phyloP scores from a whole-genome alignment of 116 monocot species.

The Posidonia oceanica region DNA sequence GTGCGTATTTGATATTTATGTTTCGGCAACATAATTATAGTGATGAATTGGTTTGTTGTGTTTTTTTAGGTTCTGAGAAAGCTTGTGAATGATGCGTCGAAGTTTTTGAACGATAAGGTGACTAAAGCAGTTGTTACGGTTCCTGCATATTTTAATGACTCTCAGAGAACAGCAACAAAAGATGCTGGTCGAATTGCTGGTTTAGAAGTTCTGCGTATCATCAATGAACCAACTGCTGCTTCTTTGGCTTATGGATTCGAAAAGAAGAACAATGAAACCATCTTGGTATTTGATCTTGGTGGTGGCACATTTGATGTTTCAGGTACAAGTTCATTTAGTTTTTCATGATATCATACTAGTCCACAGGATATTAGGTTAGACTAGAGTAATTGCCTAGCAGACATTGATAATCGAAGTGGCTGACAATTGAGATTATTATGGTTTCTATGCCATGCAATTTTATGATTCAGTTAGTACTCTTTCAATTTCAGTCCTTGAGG shows the following conservation, averaged over 20 bases:
- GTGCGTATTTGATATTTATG: no score
- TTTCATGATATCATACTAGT: no score
- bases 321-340: slow-evolving; percentile 13
- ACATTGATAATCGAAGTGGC: no score
- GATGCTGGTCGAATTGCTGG: slow-evolving; percentile 65
- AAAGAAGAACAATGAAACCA: slow-evolving; percentile 57
- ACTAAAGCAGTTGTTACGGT: slow-evolving; percentile 54
- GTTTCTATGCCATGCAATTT: no score
- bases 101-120: slow-evolving; percentile 32
- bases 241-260: slow-evolving; percentile 57
- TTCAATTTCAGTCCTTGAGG: slow-evolving; percentile 71
- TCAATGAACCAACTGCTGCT: slow-evolving; percentile 56
- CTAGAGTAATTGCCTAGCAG: no score
- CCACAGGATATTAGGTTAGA: no score
- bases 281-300: slow-evolving; percentile 24
- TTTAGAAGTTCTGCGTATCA: slow-evolving; percentile 50
- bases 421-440: no score
- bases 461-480: neutral
- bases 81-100: slow-evolving; percentile 51
- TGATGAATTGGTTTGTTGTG: no score
- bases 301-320: slow-evolving; percentile 60
- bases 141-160: slow-evolving; percentile 54
- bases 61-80: slow-evolving; percentile 60
- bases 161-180: slow-evolving; percentile 54
- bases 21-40: no score